A percentile compares a stretch with the other conserved stretches of the same genome.
These are phyloP conservation scores for Podaxis sp. DNA, from an alignment of 768 basidiomycete species.

Conservation along the genomic window DNA sequence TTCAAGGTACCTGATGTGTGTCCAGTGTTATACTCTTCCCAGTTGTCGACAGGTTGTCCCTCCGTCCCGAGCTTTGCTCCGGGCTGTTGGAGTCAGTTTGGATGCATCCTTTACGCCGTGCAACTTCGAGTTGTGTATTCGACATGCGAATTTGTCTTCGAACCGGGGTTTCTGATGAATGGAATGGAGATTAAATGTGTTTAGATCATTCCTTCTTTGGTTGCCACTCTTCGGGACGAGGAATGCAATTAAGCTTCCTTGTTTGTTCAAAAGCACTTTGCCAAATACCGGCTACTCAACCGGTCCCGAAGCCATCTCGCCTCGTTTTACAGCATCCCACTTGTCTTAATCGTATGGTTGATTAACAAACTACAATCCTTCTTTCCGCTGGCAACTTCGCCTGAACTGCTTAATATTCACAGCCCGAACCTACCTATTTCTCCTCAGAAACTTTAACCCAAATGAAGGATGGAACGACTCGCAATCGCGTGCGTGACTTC, in stretches of 20 bases:
- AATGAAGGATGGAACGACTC: constrained; percentile 18
- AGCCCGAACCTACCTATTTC: too few species aligned
- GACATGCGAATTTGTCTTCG: neutral
- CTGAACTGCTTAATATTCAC: neutral
- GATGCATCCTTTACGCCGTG: neutral
- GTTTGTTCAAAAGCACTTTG: neutral
- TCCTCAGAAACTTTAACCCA: neutral
- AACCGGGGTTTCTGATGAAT: neutral
- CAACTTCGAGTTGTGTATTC: neutral
- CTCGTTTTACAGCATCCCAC: neutral
- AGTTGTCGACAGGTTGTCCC: neutral
- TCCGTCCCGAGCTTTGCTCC: neutral
- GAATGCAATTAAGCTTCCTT: neutral
- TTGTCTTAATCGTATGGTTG: neutral
- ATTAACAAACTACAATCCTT: neutral
- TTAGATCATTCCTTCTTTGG: neutral
- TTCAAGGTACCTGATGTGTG: neutral
- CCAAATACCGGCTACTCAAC: neutral
- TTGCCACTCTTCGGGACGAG: neutral
- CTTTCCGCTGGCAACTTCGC: neutral
- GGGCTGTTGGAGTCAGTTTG: neutral
- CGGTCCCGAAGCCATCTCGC: neutral
- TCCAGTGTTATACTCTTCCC: neutral
- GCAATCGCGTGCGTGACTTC: constrained; percentile 24
- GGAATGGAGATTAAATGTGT: neutral